Evolutionary conservation across 2,329 filamentous ascomycete genomes (phyloP), one percentile per base, ranked within the genome.

Genomic region (Ophiostoma montium): DNA sequence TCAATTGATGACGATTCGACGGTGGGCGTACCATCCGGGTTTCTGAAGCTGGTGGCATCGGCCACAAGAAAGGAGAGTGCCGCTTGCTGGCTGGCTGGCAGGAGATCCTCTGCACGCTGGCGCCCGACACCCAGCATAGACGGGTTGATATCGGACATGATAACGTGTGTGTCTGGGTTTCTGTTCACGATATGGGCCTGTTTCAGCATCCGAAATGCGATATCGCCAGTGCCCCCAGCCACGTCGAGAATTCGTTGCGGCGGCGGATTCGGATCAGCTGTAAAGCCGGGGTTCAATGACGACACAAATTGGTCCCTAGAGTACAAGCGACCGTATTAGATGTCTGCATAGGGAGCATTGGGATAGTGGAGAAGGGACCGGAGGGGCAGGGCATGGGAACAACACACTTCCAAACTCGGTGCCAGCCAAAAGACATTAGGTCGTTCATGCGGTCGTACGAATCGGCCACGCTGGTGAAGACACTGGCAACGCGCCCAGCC

Each of bases 391-490:
- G n/a, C 1, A 30, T 7, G 10, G 7, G 9, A 7, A 3, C 12
- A 43, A 65, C 73, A 46, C 57, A 77, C 77, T 83, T 98, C 92
- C 92, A 98, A 35, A 98, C 71, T 39, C 92, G 84, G 66, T 98
- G 92, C 68, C 95, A 89, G 49, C 92, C 92, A 44, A 98, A 78
- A 8, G 92, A 96, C 92, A 98, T 98, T 57, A 96, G 76, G 65
- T 98, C 92, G 69, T 98, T 98, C 92, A 98, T 98, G 54, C 82
- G 84, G 66, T 98, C 92, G 68, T 98, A 98, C 16, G 84, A 87
- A 54, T 86, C 81, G 57, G 92, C 92, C 36, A 98, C 92, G 57
- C 84, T 95, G 65, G 86, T 90, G 70, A 98, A 98, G 51, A 98
- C 92, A 38, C 78, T 80, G 52, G 84, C 84, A 36, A 95, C 89